These are phyloP conservation scores for Metschnikowia similis DNA, from an alignment of 805 yeast species.

Conservation along the genomic window DNA sequence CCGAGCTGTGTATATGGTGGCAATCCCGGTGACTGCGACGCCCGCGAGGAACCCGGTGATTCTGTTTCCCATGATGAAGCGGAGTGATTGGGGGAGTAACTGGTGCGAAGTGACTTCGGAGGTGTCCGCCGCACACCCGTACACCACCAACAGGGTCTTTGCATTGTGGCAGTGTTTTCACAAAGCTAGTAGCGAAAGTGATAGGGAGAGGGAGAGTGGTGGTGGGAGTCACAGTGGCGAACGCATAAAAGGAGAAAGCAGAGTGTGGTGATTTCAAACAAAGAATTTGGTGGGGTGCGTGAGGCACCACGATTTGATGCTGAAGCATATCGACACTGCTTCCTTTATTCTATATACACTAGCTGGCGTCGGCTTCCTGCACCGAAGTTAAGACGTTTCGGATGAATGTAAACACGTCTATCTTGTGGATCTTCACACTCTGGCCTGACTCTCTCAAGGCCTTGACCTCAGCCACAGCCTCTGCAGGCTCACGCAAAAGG, in stretches of 20 bases:
- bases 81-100: not conserved
- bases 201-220: no score
- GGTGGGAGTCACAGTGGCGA: no score
- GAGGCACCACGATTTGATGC: no score
- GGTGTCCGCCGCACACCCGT: not conserved
- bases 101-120: no score
- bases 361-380: slow-evolving; percentile 3
- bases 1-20: slow-evolving; percentile 57
- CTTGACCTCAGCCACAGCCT: slow-evolving; percentile 44
- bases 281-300: no score
- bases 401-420: slow-evolving; percentile 38
- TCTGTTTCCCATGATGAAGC: slow-evolving; percentile 35
- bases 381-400: slow-evolving; percentile 26
- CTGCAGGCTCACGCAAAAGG: slow-evolving; percentile 28
- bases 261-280: no score
- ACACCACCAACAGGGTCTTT: not conserved
- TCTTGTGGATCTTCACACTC: slow-evolving; percentile 30
- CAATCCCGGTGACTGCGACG: slow-evolving; percentile 56
- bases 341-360: slow-evolving; percentile 1
- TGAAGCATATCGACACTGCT: no score
- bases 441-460: slow-evolving; percentile 44
- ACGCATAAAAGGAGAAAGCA: no score
- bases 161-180: no score
- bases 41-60: slow-evolving; percentile 46
- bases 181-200: no score